These are phyloP conservation scores for Penicillium lagena DNA, from an alignment of 495 filamentous ascomycete species.

Conservation along the genomic window DNA sequence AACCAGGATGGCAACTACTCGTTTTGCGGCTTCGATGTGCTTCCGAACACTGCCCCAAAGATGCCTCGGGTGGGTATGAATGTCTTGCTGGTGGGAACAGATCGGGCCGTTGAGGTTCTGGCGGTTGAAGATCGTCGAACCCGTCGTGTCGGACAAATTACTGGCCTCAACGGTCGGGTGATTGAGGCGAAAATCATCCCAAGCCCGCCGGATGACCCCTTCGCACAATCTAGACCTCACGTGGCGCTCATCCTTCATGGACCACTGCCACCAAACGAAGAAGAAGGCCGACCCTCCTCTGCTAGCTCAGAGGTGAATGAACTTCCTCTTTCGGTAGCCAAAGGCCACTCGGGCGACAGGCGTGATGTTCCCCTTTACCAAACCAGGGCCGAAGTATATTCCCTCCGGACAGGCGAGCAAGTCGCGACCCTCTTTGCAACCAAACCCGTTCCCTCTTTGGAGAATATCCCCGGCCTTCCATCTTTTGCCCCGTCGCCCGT, in stretches of 20 bases:
- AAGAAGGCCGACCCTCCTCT: slow-evolving; percentile 29
- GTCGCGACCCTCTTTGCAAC: slow-evolving; percentile 63
- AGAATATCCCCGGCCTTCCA: slow-evolving; percentile 33
- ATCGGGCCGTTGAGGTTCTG: slow-evolving; percentile 67
- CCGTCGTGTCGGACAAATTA: slow-evolving; percentile 58
- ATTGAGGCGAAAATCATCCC: slow-evolving; percentile 73
- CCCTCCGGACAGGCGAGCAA: slow-evolving; percentile 59
- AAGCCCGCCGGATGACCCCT: slow-evolving; percentile 38
- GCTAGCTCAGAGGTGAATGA: slow-evolving; percentile 34
- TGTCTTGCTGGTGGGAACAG: slow-evolving; percentile 69
- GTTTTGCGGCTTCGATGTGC: slow-evolving; percentile 72
- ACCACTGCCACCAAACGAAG: slow-evolving; percentile 42
- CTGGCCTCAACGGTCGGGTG: slow-evolving; percentile 73
- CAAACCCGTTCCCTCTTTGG: slow-evolving; percentile 37
- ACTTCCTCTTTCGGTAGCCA: slow-evolving; percentile 16
- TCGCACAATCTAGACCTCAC: slow-evolving; percentile 48
- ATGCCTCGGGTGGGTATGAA: slow-evolving; percentile 48
- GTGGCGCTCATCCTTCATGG: slow-evolving; percentile 74
- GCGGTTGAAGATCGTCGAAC: slow-evolving; percentile 60
- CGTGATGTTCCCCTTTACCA: slow-evolving; percentile 56
- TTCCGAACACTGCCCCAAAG: slow-evolving; percentile 45
- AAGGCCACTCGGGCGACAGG: slow-evolving; percentile 20
- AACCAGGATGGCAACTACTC: slow-evolving; percentile 57
- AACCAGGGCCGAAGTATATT: slow-evolving; percentile 81
- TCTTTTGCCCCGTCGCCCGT: slow-evolving; percentile 53